Evolutionary conservation across 495 filamentous ascomycete species (phyloP).

Genomic region (Lophium mytilinum): DNA sequence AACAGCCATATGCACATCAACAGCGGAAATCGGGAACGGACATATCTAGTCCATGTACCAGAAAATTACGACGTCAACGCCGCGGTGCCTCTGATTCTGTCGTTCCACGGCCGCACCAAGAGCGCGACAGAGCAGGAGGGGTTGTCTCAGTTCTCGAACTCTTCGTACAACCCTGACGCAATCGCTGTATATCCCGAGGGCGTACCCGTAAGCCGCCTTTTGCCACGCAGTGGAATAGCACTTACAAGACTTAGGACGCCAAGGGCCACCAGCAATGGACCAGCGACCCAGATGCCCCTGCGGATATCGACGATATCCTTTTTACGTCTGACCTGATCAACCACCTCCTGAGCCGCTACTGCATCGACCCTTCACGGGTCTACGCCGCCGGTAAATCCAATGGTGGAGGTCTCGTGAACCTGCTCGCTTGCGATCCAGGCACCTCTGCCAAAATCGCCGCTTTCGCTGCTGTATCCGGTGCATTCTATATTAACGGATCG

Average conservation of each 20-base stretch:
- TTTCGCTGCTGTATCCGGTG: conserved; percentile 41
- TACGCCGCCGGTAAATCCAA: conserved; percentile 55
- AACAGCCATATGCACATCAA: conserved; percentile 3
- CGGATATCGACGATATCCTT: conserved; percentile 17
- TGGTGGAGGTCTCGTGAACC: conserved; percentile 48
- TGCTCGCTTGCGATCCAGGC: conserved; percentile 45
- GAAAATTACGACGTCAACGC: conserved; percentile 6
- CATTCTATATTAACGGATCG: conserved; percentile 32
- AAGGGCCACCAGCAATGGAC: conserved; percentile 14
- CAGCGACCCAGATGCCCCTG: conserved; percentile 8
- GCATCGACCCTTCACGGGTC: conserved; percentile 45
- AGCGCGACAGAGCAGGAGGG: conserved; percentile 8
- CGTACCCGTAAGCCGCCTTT: conserved; percentile 4
- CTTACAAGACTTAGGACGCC: not conserved
- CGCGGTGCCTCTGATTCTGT: conserved; percentile 17
- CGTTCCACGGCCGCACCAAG: conserved; percentile 14
- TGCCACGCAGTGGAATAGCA: not conserved
- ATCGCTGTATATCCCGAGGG: conserved; percentile 17
- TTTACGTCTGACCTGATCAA: conserved; percentile 40
- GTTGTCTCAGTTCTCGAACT: conserved; percentile 13
- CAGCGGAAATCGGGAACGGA: conserved; percentile 6
- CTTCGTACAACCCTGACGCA: conserved; percentile 9
- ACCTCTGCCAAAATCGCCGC: conserved; percentile 35
- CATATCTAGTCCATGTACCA: conserved; percentile 17
- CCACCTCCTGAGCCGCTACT: conserved; percentile 36